phyloP scores from a whole-genome alignment of 2,329 filamentous ascomycete species.

The Tolypocladium pustulatum region DNA sequence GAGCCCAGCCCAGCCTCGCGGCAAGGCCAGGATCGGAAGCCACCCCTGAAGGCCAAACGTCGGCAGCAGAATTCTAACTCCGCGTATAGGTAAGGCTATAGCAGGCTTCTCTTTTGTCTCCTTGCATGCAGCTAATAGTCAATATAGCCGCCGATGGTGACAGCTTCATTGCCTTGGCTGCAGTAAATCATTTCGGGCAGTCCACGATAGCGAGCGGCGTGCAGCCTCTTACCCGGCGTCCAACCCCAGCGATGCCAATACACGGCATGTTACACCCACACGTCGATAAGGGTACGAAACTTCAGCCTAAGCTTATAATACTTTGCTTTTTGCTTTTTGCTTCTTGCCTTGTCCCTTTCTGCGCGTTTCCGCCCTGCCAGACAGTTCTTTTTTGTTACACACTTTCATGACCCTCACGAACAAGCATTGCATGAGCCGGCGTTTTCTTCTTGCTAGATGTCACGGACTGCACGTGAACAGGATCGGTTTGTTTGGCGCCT shows the following conservation, averaged over 20 bases:
- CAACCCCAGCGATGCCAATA: too few species aligned
- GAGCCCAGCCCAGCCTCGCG: slow-evolving; percentile 11
- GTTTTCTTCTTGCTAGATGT: slow-evolving; percentile 13
- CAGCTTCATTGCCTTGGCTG: not conserved
- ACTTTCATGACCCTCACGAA: slow-evolving; percentile 15
- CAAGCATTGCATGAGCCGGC: slow-evolving; percentile 16
- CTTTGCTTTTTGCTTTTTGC: not conserved
- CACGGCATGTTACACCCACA: not conserved
- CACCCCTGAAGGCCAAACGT: slow-evolving; percentile 15
- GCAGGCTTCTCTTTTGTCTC: not conserved
- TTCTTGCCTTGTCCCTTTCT: not conserved
- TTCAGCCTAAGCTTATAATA: not conserved
- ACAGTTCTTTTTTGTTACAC: not conserved
- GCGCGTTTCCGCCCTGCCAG: not conserved
- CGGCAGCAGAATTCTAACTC: slow-evolving; percentile 24
- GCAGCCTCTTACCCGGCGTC: not conserved
- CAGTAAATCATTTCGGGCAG: not conserved
- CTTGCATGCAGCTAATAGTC: not conserved
- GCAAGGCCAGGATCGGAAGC: slow-evolving; percentile 8
- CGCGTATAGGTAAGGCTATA: slow-evolving; percentile 23
- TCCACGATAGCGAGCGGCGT: not conserved
- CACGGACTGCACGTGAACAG: slow-evolving; percentile 20
- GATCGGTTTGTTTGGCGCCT: not conserved
- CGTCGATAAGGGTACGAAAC: not conserved
- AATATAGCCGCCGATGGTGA: slow-evolving; percentile 25